Conservation (phyloP, 768 basidiomycete species). For the Rhizopogon vesiculosus region DNA sequence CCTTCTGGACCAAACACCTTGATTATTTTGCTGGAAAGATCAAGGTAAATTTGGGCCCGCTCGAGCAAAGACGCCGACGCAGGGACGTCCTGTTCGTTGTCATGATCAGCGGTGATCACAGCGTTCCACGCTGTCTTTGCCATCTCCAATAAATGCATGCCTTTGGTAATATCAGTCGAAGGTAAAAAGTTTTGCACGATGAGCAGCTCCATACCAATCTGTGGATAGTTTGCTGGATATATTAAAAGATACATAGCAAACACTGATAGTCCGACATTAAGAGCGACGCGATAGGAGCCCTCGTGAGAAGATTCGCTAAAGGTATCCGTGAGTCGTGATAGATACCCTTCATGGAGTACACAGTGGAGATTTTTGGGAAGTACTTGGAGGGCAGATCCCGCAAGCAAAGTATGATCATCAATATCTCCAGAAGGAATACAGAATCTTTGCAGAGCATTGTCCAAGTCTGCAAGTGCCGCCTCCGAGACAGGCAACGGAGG, state of each 20-base stretch:
- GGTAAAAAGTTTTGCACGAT: not conserved
- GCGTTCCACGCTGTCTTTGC: constrained; percentile 79
- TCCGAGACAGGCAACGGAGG: constrained; percentile 31
- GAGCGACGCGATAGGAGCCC: constrained; percentile 46
- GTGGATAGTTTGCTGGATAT: constrained; percentile 78
- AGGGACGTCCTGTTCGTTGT: not conserved
- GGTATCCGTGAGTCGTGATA: constrained; percentile 50
- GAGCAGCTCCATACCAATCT: constrained; percentile 52
- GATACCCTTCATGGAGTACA: constrained; percentile 54
- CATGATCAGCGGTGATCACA: constrained; percentile 29
- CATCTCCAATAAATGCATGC: constrained; percentile 71
- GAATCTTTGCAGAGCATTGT: constrained; percentile 34
- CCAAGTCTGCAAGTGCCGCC: constrained; percentile 7
- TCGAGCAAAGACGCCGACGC: constrained; percentile 19
- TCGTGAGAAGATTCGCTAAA: constrained; percentile 75
- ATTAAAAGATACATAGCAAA: constrained; percentile 64
- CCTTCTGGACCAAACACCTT: constrained; percentile 55
- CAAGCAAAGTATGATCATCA: constrained; percentile 9
- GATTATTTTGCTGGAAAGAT: constrained; percentile 37
- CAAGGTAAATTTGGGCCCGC: constrained; percentile 33
- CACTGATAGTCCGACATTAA: constrained; percentile 50
- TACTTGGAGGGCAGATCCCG: constrained; percentile 13
- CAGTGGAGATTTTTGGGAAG: constrained; percentile 19
- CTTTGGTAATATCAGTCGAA: constrained; percentile 30
- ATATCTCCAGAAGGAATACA: constrained; percentile 27